These are phyloP conservation scores for Termitomyces sp. DNA, from an alignment of 768 basidiomycete species.

Conservation along the genomic window DNA sequence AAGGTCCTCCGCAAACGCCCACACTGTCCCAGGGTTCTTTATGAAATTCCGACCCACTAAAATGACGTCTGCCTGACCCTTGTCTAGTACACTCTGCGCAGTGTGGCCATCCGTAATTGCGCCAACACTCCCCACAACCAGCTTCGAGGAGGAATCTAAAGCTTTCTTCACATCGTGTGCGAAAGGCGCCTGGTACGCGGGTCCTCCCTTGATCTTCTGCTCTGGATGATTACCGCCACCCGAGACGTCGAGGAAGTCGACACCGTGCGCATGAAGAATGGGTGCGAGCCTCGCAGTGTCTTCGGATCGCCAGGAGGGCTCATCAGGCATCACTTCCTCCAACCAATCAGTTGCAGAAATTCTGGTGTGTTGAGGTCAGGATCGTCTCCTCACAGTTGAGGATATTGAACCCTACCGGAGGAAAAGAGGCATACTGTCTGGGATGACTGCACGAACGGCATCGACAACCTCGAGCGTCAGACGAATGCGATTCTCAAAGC, in stretches of 20 bases:
- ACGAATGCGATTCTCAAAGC: constrained; percentile 65
- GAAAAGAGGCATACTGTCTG: constrained; percentile 65
- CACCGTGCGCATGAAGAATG: constrained; percentile 58
- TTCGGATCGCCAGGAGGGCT: constrained; percentile 64
- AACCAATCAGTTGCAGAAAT: constrained; percentile 77
- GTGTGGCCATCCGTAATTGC: constrained; percentile 52
- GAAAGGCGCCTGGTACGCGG: constrained; percentile 55
- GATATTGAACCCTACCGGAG: constrained; percentile 42
- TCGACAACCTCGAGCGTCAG: constrained; percentile 63
- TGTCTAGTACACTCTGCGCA: constrained; percentile 55
- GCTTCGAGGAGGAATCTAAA: constrained; percentile 33
- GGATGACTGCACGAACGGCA: constrained; percentile 58
- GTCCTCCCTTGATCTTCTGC: constrained; percentile 34
- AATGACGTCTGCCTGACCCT: constrained; percentile 59
- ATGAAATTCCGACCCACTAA: constrained; percentile 53
- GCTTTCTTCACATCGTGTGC: constrained; percentile 47
- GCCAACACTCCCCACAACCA: constrained; percentile 49
- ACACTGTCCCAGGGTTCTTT: constrained; percentile 54
- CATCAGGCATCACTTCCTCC: constrained; percentile 52
- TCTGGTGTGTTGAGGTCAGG: constrained; percentile 23
- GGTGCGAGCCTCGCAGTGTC: constrained; percentile 63
- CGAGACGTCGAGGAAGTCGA: constrained; percentile 76
- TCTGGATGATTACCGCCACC: constrained; percentile 54
- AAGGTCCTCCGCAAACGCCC: constrained; percentile 54
- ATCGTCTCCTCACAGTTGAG: no score